These are phyloP conservation scores for Metschnikowia santaceciliae DNA, from an alignment of 805 yeast genomes.

Conservation along the genomic window DNA sequence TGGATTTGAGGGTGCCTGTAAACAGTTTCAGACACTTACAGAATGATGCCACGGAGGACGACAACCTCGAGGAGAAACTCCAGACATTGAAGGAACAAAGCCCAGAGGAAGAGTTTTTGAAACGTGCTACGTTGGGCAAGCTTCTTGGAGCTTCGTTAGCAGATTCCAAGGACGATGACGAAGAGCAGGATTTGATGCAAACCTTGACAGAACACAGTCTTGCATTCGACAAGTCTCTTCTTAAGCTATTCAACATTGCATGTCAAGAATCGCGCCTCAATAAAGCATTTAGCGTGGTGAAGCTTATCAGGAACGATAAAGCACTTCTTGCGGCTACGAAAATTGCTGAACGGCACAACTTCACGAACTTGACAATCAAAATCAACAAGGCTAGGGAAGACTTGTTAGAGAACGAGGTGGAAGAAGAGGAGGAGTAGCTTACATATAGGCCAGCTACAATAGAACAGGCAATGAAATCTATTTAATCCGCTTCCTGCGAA, in stretches of 20 bases:
- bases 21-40: slow-evolving; percentile 22
- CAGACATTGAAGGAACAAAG: slow-evolving; percentile 24
- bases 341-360: slow-evolving; percentile 66
- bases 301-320: slow-evolving; percentile 67
- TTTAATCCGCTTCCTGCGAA: not conserved
- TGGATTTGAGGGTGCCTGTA: slow-evolving; percentile 68
- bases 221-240: slow-evolving; percentile 69
- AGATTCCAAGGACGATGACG: slow-evolving; percentile 28
- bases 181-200: slow-evolving; percentile 43
- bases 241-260: slow-evolving; percentile 68
- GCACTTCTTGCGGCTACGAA: slow-evolving; percentile 81
- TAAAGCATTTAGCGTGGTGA: slow-evolving; percentile 68
- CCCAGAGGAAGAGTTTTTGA: slow-evolving; percentile 63
- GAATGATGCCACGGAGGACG: slow-evolving; percentile 20
- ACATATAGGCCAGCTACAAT: not conserved
- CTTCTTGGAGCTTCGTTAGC: slow-evolving; percentile 51
- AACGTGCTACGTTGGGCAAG: slow-evolving; percentile 59
- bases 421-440: slow-evolving; percentile 6
- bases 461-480: not conserved
- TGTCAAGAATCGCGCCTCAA: slow-evolving; percentile 62
- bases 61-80: slow-evolving; percentile 22
- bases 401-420: slow-evolving; percentile 21
- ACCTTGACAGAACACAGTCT: slow-evolving; percentile 50
- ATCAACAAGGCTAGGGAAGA: slow-evolving; percentile 37
- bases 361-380: slow-evolving; percentile 32